These are phyloP conservation scores for Cylindrotheca closterium DNA, from an alignment of 108 stramenopile species.

Conservation along the genomic window DNA sequence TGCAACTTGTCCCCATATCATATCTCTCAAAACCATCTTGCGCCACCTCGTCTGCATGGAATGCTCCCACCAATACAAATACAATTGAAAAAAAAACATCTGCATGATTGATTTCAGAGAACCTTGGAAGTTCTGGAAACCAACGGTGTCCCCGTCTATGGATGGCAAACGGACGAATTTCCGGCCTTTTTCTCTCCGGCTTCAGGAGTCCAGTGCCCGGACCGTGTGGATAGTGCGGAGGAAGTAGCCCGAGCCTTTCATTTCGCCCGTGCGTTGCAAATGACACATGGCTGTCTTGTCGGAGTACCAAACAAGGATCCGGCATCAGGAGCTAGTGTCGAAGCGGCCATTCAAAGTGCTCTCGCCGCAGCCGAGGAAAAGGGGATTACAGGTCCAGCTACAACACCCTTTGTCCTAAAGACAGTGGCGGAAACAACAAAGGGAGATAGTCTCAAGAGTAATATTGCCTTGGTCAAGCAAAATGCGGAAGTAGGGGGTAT, in stretches of 20 bases:
- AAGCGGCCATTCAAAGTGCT: conserved; percentile 82
- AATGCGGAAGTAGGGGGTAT: conserved; percentile 90
- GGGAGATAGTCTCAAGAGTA: conserved; percentile 81
- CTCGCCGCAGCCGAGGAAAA: conserved; percentile 59
- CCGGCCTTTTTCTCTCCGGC: conserved; percentile 96
- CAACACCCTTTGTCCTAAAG: conserved; percentile 93
- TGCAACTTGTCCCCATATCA: no score
- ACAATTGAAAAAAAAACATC: no score
- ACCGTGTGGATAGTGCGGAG: conserved; percentile 59
- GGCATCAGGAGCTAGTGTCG: conserved; percentile 71
- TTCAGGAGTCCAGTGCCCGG: conserved; percentile 64
- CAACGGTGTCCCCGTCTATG: conserved; percentile 84
- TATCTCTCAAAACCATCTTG: no score
- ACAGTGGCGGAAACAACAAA: conserved; percentile 72
- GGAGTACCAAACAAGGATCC: conserved; percentile 95
- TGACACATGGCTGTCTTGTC: conserved; percentile 85
- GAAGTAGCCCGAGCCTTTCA: conserved; percentile 76
- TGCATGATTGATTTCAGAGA: no score
- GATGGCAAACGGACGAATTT: conserved; percentile 84
- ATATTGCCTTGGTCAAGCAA: conserved; percentile 89
- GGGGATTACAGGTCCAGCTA: conserved; percentile 78
- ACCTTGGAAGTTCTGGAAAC: conserved; percentile 98
- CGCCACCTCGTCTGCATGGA: no score
- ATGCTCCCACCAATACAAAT: no score
- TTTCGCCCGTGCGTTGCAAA: conserved; percentile 47